These are phyloP conservation scores for Fusarium verrucosum DNA, from an alignment of 2,329 filamentous ascomycete genomes.

Conservation along the genomic window DNA sequence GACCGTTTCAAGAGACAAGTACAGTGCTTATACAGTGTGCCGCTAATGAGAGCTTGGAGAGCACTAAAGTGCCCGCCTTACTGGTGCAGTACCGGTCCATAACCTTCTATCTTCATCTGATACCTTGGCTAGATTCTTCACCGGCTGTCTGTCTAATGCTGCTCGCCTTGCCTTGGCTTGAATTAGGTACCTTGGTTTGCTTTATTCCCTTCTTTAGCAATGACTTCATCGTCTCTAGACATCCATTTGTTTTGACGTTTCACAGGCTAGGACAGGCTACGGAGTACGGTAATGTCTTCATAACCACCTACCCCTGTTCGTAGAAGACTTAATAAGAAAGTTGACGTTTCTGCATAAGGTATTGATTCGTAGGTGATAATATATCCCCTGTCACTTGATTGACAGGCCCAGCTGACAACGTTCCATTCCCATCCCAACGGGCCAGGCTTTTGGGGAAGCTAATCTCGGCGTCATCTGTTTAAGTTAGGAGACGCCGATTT, in stretches of 20 bases:
- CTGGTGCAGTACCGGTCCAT: no score
- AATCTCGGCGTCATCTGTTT: constrained; percentile 43
- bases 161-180: background rate
- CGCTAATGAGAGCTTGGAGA: constrained; percentile 21
- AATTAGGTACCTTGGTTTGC: background rate
- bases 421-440: constrained; percentile 43
- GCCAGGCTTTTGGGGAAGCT: constrained; percentile 33
- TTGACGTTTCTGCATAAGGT: constrained; percentile 1
- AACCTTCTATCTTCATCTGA: no score
- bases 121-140: constrained; percentile 9
- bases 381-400: constrained; percentile 18
- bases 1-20: constrained; percentile 20
- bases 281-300: background rate
- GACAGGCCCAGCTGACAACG: constrained; percentile 24
- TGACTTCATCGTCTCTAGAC: constrained; percentile 16
- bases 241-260: constrained; percentile 10
- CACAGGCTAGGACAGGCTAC: background rate
- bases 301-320: constrained; percentile 2
- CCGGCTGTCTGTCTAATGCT: constrained; percentile 26
- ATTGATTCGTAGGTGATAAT: constrained; percentile 20
- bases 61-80: constrained; percentile 1
- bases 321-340: background rate
- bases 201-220: background rate
- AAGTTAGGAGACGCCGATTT: constrained; percentile 32
- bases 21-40: constrained; percentile 37